Conservation (phyloP, 805 yeast genomes). For the Candida cerambycidarum region DNA sequence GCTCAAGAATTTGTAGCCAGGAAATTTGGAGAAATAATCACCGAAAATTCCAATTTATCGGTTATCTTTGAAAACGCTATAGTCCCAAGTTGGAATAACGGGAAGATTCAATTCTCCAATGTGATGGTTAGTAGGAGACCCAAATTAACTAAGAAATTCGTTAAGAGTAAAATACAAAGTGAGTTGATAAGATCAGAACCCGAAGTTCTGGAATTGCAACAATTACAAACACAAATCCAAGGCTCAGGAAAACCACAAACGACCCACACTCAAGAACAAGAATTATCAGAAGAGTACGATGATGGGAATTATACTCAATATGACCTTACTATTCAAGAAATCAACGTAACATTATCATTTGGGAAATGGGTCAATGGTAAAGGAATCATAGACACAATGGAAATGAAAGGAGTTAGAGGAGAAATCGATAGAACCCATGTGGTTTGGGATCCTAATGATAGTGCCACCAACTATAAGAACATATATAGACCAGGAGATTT, state of each 20-base stretch:
- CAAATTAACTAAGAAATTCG: constrained; percentile 49
- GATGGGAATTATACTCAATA: constrained; percentile 97
- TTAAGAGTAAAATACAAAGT: constrained; percentile 52
- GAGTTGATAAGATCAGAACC: neutral
- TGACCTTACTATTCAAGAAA: constrained; percentile 85
- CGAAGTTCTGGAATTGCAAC: neutral
- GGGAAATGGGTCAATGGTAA: constrained; percentile 86
- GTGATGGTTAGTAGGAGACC: constrained; percentile 89
- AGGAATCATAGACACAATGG: constrained; percentile 77
- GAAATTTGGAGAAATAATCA: constrained; percentile 76
- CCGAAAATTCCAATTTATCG: constrained; percentile 75
- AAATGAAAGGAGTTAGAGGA: constrained; percentile 84
- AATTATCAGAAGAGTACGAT: constrained; percentile 56
- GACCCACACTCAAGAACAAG: no score
- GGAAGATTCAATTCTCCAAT: constrained; percentile 78
- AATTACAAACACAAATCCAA: no score
- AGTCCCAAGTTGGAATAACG: constrained; percentile 90
- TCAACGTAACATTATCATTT: constrained; percentile 76
- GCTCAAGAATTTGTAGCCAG: constrained; percentile 88
- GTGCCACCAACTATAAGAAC: constrained; percentile 77
- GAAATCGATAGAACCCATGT: constrained; percentile 90
- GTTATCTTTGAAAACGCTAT: constrained; percentile 93
- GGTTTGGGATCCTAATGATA: constrained; percentile 76
- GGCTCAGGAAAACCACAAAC: constrained; percentile 58
- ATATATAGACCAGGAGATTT: constrained; percentile 84